Evolutionary conservation across 331 rosid species (phyloP).

Genomic region (Quercus phellos): DNA sequence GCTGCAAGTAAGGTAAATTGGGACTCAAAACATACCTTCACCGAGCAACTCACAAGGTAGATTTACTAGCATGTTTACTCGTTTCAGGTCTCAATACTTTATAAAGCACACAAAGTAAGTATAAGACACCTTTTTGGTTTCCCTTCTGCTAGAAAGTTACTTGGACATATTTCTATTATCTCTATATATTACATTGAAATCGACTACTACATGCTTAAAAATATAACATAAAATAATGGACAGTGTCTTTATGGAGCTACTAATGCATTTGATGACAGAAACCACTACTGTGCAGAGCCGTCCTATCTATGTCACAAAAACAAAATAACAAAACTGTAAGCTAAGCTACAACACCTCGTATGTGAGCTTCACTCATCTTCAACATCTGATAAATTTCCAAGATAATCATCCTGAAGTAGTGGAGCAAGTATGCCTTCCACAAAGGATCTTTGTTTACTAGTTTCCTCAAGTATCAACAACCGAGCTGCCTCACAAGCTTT

Average conservation of each 20-base stretch:
- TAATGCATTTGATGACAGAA: conserved; percentile 1
- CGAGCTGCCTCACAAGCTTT: conserved; percentile 63
- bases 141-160: not conserved
- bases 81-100: not conserved
- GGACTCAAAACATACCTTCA: not conserved
- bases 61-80: too few species aligned
- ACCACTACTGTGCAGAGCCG: conserved; percentile 6
- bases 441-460: conserved; percentile 58
- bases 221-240: not conserved
- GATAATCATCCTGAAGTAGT: conserved; percentile 38
- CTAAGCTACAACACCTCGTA: conserved; percentile 23
- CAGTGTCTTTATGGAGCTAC: conserved; percentile 1
- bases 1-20: too few species aligned
- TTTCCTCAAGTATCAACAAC: conserved; percentile 47
- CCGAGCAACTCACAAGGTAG: too few species aligned
- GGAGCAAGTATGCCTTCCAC: conserved; percentile 57
- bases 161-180: not conserved
- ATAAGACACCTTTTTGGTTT: not conserved
- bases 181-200: not conserved
- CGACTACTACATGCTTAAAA: conserved; percentile 12
- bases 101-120: not conserved
- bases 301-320: not conserved
- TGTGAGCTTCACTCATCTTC: conserved; percentile 27
- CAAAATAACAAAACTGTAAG: conserved; percentile 7
- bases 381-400: conserved; percentile 30